phyloP scores from a whole-genome alignment of 225 moss, liverwort and hornwort species.

The Marchantia polymorpha region DNA sequence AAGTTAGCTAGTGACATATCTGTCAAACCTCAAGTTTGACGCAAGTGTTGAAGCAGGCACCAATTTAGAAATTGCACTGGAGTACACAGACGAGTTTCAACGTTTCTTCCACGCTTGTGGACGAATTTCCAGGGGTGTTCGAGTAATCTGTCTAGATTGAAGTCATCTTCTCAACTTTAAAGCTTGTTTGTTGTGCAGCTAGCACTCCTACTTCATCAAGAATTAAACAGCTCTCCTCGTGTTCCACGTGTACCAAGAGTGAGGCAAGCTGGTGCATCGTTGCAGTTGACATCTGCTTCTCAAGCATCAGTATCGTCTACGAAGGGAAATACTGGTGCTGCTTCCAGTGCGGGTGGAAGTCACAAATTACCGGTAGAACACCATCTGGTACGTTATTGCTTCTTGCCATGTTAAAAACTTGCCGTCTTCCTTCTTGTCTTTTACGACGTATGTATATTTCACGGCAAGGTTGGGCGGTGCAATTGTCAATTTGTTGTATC shows the following conservation, averaged over 20 bases:
- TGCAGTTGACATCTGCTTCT: constrained; percentile 32
- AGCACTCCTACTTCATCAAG: constrained; percentile 52
- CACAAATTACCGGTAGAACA: constrained; percentile 34
- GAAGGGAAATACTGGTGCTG: constrained; percentile 33
- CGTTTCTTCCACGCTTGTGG: no score
- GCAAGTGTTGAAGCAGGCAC: no score
- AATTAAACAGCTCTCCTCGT: constrained; percentile 56
- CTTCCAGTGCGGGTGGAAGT: constrained; percentile 26
- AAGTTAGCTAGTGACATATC: no score
- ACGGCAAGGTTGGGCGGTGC: no score
- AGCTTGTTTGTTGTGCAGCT: constrained; percentile 27
- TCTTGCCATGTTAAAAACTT: neutral
- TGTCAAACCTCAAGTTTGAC: no score
- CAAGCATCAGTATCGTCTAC: constrained; percentile 35
- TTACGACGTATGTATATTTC: no score
- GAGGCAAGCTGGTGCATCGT: constrained; percentile 34
- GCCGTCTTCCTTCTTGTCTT: no score
- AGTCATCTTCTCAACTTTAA: neutral
- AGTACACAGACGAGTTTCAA: no score
- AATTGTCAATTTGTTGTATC: no score
- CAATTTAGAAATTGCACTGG: no score
- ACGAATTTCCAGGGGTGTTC: no score
- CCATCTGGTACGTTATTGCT: constrained; percentile 34
- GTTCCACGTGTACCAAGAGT: constrained; percentile 56
- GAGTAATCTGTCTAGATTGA: neutral